phyloP scores from a whole-genome alignment of 768 basidiomycete genomes.

The Leccinum subtestaceum region DNA sequence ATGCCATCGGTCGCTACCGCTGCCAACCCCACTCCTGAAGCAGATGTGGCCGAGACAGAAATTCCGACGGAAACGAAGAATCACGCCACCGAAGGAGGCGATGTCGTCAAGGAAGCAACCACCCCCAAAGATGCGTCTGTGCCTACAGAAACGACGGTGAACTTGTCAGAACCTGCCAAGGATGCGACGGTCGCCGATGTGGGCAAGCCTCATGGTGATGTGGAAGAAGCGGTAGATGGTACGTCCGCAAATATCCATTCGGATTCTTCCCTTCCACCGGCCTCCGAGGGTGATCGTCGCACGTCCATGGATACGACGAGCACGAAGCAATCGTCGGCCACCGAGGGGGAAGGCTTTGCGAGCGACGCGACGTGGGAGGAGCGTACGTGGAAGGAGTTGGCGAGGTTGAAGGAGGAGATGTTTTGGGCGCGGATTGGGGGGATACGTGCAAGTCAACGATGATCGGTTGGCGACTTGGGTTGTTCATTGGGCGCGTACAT shows the following conservation, averaged over 20 bases:
- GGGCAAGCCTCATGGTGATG: not conserved
- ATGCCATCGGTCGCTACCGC: not conserved
- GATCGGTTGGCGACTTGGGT: not conserved
- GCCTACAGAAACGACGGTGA: not conserved
- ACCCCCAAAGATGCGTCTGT: not conserved
- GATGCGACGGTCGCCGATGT: not conserved
- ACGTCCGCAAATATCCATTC: not conserved
- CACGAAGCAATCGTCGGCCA: slow-evolving; percentile 25
- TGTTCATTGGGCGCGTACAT: not conserved
- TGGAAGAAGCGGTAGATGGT: not conserved
- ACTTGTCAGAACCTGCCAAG: not conserved
- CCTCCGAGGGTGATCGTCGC: slow-evolving; percentile 4
- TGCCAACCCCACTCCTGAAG: not conserved
- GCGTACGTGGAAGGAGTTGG: slow-evolving; percentile 77
- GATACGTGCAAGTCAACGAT: slow-evolving; percentile 17
- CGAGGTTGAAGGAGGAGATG: slow-evolving; percentile 75
- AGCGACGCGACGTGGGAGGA: slow-evolving; percentile 82
- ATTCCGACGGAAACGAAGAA: slow-evolving; percentile 4
- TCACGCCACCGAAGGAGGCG: not conserved
- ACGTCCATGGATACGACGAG: slow-evolving; percentile 22
- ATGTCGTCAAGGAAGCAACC: not conserved
- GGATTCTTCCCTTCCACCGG: not conserved
- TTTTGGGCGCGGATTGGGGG: slow-evolving; percentile 81
- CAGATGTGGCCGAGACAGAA: not conserved
- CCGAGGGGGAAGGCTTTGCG: slow-evolving; percentile 45